phyloP scores from a whole-genome alignment of 768 basidiomycete genomes.

The Infundibulicybe gibba region DNA sequence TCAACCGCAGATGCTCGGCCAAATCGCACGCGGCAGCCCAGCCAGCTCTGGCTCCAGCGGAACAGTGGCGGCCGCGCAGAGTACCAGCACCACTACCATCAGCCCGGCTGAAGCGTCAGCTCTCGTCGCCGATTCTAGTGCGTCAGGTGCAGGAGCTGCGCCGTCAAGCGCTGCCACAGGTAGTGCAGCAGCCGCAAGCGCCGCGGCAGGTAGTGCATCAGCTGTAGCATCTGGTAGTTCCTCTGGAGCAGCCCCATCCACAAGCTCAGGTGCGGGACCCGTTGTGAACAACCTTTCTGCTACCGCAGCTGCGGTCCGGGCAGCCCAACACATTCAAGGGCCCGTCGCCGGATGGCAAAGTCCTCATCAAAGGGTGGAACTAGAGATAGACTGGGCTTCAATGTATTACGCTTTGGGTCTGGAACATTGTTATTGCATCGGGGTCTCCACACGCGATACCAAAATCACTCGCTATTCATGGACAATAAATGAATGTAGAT shows the following conservation, averaged over 20 bases:
- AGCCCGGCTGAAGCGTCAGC: conserved; percentile 17
- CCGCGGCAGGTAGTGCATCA: conserved; percentile 15
- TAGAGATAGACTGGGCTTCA: too few species aligned
- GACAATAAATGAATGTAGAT: too few species aligned
- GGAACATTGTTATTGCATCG: too few species aligned
- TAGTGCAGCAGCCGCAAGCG: conserved; percentile 9
- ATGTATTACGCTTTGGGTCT: too few species aligned
- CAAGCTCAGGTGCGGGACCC: conserved; percentile 12
- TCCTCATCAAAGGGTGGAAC: conserved; percentile 45
- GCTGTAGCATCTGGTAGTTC: conserved; percentile 13
- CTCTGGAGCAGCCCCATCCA: conserved; percentile 15
- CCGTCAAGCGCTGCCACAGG: conserved; percentile 12
- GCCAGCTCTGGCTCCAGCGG: conserved; percentile 1
- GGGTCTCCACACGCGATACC: too few species aligned
- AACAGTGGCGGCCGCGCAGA: not conserved
- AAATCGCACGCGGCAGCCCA: conserved; percentile 32
- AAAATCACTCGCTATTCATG: too few species aligned
- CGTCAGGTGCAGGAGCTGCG: conserved; percentile 12
- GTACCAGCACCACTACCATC: conserved; percentile 11
- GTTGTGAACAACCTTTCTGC: conserved; percentile 15
- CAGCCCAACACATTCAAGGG: conserved; percentile 41
- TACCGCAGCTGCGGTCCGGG: conserved; percentile 15
- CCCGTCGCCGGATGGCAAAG: conserved; percentile 32
- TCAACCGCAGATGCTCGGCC: conserved; percentile 44
- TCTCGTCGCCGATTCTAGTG: conserved; percentile 14